phyloP scores from a whole-genome alignment of 2,329 filamentous ascomycete genomes.

The Cytospora piceae region DNA sequence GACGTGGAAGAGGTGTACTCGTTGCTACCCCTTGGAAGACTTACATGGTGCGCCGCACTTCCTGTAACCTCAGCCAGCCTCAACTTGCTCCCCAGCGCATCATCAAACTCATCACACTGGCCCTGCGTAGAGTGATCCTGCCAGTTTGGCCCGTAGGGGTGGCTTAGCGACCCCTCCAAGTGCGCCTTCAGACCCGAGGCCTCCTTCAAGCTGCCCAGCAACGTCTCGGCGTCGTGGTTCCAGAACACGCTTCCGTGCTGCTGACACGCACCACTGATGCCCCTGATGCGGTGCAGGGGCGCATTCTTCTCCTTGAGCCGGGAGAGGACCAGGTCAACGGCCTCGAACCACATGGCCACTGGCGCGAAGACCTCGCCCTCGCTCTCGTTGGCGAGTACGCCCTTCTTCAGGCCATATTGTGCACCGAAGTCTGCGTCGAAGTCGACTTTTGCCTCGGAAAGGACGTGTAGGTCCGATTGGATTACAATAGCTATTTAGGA shows the following conservation, averaged over 20 bases:
- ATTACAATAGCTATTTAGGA: slow-evolving; percentile 72
- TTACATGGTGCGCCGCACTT: slow-evolving; percentile 90
- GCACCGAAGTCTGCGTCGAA: slow-evolving; percentile 81
- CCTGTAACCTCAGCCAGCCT: slow-evolving; percentile 80
- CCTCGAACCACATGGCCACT: slow-evolving; percentile 92
- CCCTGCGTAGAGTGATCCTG: slow-evolving; percentile 93
- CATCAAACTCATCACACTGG: slow-evolving; percentile 89
- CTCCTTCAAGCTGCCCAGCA: slow-evolving; percentile 59
- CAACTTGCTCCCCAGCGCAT: slow-evolving; percentile 65
- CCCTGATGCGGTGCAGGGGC: slow-evolving; percentile 75
- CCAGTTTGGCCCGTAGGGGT: slow-evolving; percentile 93
- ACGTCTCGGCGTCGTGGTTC: slow-evolving; percentile 68
- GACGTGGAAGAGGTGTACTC: neutral
- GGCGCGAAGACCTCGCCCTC: slow-evolving; percentile 92
- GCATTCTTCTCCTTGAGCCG: slow-evolving; percentile 71
- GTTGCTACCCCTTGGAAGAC: slow-evolving; percentile 38
- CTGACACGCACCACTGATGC: slow-evolving; percentile 90
- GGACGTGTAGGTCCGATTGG: slow-evolving; percentile 77
- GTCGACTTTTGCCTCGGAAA: slow-evolving; percentile 87
- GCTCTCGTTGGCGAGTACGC: slow-evolving; percentile 78
- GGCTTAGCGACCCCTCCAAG: slow-evolving; percentile 73
- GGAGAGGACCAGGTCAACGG: slow-evolving; percentile 80
- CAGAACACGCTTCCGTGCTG: slow-evolving; percentile 98
- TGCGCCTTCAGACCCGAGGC: slow-evolving; percentile 71
- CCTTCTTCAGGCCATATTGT: slow-evolving; percentile 82